Percentiles rank a stretch among this genome's conserved stretches.
phyloP scores from a whole-genome alignment of 768 basidiomycete genomes.

The Leccinum boreale region DNA sequence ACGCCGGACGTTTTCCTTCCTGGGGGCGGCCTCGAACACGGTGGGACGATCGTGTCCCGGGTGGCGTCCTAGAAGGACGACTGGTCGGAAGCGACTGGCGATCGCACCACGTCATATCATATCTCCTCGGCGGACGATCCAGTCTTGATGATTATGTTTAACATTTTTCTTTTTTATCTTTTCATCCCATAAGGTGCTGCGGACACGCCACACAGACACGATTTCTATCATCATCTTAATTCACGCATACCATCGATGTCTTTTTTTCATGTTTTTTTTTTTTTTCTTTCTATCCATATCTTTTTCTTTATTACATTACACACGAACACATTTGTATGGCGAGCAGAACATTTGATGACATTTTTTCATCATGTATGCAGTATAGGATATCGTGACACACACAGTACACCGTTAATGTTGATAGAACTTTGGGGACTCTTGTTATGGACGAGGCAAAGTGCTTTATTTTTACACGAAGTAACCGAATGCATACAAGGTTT shows the following conservation, averaged over 20 bases:
- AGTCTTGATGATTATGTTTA: not conserved
- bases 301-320: not conserved
- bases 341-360: conserved; percentile 1
- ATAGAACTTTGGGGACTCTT: conserved; percentile 2
- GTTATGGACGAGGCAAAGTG: not conserved
- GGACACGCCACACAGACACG: conserved; percentile 16
- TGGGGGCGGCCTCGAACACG: conserved; percentile 28
- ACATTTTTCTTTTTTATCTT: not conserved
- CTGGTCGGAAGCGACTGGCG: not conserved
- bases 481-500: not conserved
- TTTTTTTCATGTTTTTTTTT: not conserved
- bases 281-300: not conserved
- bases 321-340: conserved; percentile 7
- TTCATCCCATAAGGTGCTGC: conserved; percentile 1
- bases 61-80: conserved; percentile 24
- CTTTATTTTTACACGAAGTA: not conserved
- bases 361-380: conserved; percentile 6
- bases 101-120: not conserved
- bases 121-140: not conserved
- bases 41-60: conserved; percentile 36
- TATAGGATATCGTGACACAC: not conserved
- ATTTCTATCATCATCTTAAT: conserved; percentile 5
- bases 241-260: not conserved
- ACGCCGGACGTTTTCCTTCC: conserved; percentile 31
- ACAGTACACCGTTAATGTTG: not conserved